A percentile compares a stretch with the other conserved stretches of the same genome.
phyloP scores from a whole-genome alignment of 2,329 filamentous ascomycete genomes.

The Orbilia javanica region DNA sequence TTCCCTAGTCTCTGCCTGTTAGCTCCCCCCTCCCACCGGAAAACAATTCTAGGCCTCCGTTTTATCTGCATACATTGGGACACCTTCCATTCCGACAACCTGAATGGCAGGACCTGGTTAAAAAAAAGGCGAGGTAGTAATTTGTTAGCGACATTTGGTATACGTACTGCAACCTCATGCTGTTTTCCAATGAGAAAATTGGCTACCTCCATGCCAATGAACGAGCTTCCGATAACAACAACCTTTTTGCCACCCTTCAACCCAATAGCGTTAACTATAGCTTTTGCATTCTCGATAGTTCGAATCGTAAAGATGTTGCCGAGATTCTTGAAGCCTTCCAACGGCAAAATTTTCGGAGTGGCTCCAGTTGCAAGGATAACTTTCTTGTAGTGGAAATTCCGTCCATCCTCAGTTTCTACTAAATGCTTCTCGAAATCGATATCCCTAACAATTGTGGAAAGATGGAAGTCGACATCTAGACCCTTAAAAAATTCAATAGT shows the following conservation, averaged over 20 bases:
- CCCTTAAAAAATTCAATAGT: constrained; percentile 81
- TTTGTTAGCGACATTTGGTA: too few species aligned
- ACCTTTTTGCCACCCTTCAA: constrained; percentile 87
- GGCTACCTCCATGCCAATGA: constrained; percentile 98
- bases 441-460: constrained; percentile 74
- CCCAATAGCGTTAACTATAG: constrained; percentile 82
- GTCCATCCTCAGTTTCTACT: constrained; percentile 80
- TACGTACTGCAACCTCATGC: constrained; percentile 78
- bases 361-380: constrained; percentile 92
- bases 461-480: constrained; percentile 71
- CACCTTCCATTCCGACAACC: constrained; percentile 86
- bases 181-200: constrained; percentile 80
- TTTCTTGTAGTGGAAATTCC: constrained; percentile 83
- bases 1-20: constrained; percentile 67
- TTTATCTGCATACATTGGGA: constrained; percentile 71
- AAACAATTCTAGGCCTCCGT: not conserved
- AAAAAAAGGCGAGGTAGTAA: too few species aligned
- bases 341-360: constrained; percentile 78
- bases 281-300: constrained; percentile 79
- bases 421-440: constrained; percentile 82
- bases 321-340: constrained; percentile 87
- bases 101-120: not conserved
- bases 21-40: not conserved
- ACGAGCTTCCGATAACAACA: constrained; percentile 90
- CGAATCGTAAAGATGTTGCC: constrained; percentile 89